Percentiles rank a stretch among this genome's conserved stretches.
Evolutionary conservation across 2,329 filamentous ascomycete genomes (phyloP).

Genomic region (Sporothrix curviconia): DNA sequence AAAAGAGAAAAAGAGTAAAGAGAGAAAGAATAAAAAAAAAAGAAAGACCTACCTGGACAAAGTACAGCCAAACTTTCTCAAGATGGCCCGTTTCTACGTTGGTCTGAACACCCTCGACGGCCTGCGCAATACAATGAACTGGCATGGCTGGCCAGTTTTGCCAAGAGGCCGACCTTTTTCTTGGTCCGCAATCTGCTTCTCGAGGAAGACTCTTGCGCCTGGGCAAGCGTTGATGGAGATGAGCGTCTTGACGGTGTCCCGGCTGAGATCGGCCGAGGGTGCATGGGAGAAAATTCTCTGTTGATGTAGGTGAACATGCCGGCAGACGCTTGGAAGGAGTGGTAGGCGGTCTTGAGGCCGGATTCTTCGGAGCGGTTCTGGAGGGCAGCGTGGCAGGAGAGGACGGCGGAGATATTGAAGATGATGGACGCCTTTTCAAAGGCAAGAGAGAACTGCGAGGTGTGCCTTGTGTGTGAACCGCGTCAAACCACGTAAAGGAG

Average conservation of each 20-base stretch:
- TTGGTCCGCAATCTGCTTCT: constrained; percentile 90
- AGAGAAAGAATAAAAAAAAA: neutral
- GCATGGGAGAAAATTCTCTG: constrained; percentile 97
- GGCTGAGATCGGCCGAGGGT: constrained; percentile 88
- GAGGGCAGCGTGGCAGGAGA: constrained; percentile 89
- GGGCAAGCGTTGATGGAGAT: constrained; percentile 90
- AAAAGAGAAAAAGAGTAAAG: too few species aligned
- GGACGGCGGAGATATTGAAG: constrained; percentile 96
- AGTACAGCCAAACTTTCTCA: constrained; percentile 84
- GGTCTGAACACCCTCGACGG: constrained; percentile 83
- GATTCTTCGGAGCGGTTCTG: constrained; percentile 89
- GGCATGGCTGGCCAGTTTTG: constrained; percentile 88
- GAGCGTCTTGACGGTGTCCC: constrained; percentile 91
- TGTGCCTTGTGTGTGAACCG: constrained; percentile 99
- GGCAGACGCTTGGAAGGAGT: constrained; percentile 94
- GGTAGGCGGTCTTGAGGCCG: constrained; percentile 91
- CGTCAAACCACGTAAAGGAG: constrained; percentile 98
- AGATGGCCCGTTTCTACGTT: constrained; percentile 88
- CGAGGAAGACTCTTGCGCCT: constrained; percentile 96
- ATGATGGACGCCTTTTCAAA: constrained; percentile 99
- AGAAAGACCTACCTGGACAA: constrained; percentile 60
- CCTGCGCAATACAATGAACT: constrained; percentile 82
- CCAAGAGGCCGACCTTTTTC: constrained; percentile 86
- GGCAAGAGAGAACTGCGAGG: constrained; percentile 89
- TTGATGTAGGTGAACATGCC: constrained; percentile 99